These are phyloP conservation scores for Hymenoscyphus albidus DNA, from an alignment of 2,329 filamentous ascomycete genomes.

Conservation along the genomic window DNA sequence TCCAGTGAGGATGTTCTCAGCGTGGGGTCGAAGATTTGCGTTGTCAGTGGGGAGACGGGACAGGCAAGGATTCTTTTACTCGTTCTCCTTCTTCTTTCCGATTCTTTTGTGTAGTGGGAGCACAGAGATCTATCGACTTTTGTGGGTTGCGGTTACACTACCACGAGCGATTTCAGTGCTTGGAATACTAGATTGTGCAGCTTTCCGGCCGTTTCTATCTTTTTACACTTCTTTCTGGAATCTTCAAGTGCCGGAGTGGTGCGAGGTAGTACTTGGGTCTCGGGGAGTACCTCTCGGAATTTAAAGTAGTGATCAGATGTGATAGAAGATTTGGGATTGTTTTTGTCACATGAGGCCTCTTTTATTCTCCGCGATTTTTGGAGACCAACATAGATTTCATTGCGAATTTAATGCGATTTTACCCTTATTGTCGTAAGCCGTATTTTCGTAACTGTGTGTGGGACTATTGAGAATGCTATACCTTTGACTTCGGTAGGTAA, in stretches of 20 bases:
- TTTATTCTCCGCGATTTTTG: too few relatives aligned
- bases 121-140: background rate
- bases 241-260: background rate
- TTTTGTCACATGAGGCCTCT: background rate
- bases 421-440: too few relatives aligned
- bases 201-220: background rate
- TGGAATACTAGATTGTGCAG: background rate
- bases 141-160: background rate
- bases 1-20: background rate
- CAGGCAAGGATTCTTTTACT: background rate
- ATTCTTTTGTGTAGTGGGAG: background rate
- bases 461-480: too few relatives aligned
- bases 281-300: background rate
- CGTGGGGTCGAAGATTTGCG: background rate
- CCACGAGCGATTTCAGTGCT: background rate
- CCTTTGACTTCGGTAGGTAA: too few relatives aligned
- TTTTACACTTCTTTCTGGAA: background rate
- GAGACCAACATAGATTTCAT: too few relatives aligned
- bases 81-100: background rate
- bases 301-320: constrained; percentile 1
- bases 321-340: background rate
- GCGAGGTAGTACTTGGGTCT: background rate
- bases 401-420: too few relatives aligned
- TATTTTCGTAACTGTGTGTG: too few relatives aligned
- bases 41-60: background rate